Evolutionary conservation across 768 basidiomycete species (phyloP).

Genomic region (Hydnum rufescens): DNA sequence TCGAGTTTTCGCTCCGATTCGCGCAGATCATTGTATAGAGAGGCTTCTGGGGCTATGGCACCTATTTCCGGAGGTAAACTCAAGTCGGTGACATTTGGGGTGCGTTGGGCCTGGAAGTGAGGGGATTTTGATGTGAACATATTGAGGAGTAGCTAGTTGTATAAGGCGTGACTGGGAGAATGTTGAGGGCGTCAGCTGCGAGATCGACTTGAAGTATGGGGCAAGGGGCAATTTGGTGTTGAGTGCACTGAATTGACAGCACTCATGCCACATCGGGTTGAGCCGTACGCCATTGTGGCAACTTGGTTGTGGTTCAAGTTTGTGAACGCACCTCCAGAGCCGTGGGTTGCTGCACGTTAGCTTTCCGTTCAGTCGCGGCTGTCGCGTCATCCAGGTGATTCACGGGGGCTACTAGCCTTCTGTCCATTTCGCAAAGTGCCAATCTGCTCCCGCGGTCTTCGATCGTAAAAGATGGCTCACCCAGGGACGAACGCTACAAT

Average conservation of each 20-base stretch:
- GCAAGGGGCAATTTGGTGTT: not conserved
- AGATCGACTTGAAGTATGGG: not conserved
- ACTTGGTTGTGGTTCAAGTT: too few species aligned
- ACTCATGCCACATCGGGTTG: not conserved
- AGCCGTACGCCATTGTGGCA: too few species aligned
- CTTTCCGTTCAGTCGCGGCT: too few species aligned
- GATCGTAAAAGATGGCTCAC: too few species aligned
- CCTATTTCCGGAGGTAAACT: not conserved
- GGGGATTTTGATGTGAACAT: not conserved
- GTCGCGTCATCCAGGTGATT: too few species aligned
- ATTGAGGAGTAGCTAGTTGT: not conserved
- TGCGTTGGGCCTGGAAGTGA: not conserved
- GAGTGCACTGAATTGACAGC: not conserved
- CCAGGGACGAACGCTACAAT: too few species aligned
- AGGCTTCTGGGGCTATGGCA: not conserved
- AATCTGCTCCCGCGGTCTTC: too few species aligned
- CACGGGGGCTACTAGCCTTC: too few species aligned
- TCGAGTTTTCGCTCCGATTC: conserved; percentile 84
- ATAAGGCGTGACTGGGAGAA: not conserved
- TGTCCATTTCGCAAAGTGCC: too few species aligned
- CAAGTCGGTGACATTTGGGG: not conserved
- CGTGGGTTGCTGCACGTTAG: too few species aligned
- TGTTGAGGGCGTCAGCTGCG: not conserved
- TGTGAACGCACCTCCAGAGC: too few species aligned
- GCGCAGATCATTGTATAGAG: conserved; percentile 70